phyloP scores from a whole-genome alignment of 2,329 filamentous ascomycete genomes.

The Penicillium decumbens region DNA sequence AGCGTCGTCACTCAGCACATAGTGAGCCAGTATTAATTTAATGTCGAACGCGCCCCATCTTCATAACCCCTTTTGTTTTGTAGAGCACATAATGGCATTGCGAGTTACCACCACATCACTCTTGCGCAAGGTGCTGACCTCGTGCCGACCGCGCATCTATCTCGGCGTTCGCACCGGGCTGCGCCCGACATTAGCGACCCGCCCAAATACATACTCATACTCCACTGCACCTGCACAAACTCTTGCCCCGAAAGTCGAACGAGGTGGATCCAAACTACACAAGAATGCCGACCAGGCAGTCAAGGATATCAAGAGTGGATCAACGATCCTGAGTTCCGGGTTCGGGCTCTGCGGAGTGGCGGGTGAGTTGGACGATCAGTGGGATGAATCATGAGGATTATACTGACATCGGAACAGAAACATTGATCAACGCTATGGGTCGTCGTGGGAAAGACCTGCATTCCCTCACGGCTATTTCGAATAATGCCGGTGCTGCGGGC shows the following conservation, averaged over 20 bases:
- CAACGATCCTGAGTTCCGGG: slow-evolving; percentile 68
- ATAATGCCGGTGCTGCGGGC: slow-evolving; percentile 70
- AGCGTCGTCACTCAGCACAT: slow-evolving; percentile 10
- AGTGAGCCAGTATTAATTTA: not conserved
- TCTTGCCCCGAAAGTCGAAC: slow-evolving; percentile 26
- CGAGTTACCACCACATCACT: slow-evolving; percentile 23
- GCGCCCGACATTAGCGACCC: slow-evolving; percentile 9
- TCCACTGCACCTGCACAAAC: slow-evolving; percentile 14
- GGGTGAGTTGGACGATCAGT: slow-evolving; percentile 40
- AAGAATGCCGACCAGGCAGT: slow-evolving; percentile 61
- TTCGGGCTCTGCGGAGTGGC: slow-evolving; percentile 79
- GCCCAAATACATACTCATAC: slow-evolving; percentile 20
- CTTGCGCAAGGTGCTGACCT: slow-evolving; percentile 22
- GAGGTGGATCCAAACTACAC: slow-evolving; percentile 37
- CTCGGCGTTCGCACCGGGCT: slow-evolving; percentile 15
- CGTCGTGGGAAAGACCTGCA: slow-evolving; percentile 54
- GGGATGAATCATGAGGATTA: not conserved
- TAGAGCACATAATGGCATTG: slow-evolving; percentile 22
- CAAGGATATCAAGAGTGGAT: slow-evolving; percentile 64
- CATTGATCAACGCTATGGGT: slow-evolving; percentile 65
- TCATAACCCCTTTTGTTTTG: not conserved
- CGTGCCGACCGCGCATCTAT: slow-evolving; percentile 22
- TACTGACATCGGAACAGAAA: slow-evolving; percentile 48
- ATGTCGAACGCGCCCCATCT: not conserved
- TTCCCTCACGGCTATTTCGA: slow-evolving; percentile 69